Evolutionary conservation across 345 rosid species (phyloP), one percentile per base, ranked within the genome.

Genomic region (Turnera subulata): DNA sequence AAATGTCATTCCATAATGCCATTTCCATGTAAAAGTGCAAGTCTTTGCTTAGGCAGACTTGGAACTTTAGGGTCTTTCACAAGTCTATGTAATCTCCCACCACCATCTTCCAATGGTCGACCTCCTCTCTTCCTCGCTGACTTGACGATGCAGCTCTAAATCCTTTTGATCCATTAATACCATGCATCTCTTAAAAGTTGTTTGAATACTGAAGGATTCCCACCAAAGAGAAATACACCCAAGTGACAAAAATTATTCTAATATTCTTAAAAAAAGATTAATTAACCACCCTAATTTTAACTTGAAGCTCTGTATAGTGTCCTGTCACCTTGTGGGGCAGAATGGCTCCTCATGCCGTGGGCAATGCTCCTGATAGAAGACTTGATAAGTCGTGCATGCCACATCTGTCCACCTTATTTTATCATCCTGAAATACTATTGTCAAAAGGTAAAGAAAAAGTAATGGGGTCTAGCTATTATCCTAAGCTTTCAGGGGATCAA

Each of bases 311-410:
- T 35, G 20, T 10, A 40, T 17, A 33, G 20, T 39, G 15, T 16
- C 5, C 24, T 40, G 8, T 1, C 24, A 23, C 11, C 16, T 16
- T 0, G 39, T 5, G 22, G 51, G 25, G 26, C 50, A 0, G 25
- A 1, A 25, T 19, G 2, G 14, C 38, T 12, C 48, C 7, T 42
- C 17, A 39, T 2, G 26, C 23, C 32, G 44, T 1, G 52, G 17
- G 21, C 29, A 25, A 59, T 42, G 54, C 69, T 61, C 58, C 22
- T 58, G 54, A 65, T 65, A 40, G 74, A 59, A 65, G 53, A 60
- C 47, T 55, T 40, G 38, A 61, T 46, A 12, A 2, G n/a, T 29
- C 21, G 8, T 25, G 38, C 22, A 1, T 16, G 4, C 22, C 1
- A n/a, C n/a, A 23, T 61, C 47, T 50, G 45, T 66, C 59, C 33